Conservation (phyloP, 2,329 filamentous ascomycete species). For the Byssochlamys sp. region DNA sequence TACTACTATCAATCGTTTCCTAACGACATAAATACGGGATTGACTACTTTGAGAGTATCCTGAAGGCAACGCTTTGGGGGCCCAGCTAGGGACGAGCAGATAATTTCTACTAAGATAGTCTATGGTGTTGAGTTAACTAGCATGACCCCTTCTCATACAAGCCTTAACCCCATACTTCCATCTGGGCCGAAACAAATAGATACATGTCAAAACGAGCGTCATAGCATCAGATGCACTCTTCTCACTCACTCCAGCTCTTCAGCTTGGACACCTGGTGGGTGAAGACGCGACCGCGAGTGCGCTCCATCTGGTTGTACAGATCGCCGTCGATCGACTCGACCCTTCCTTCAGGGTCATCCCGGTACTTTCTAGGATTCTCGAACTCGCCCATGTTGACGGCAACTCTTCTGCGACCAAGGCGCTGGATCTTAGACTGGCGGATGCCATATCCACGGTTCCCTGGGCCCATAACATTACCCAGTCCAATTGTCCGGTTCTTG, state of each 20-base stretch:
- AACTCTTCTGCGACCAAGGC: slow-evolving; percentile 20
- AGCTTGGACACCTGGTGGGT: slow-evolving; percentile 28
- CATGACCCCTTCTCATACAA: not conserved
- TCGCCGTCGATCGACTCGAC: slow-evolving; percentile 14
- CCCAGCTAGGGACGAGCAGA: not conserved
- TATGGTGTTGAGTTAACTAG: not conserved
- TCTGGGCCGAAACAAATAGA: not conserved
- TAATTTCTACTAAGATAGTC: not conserved
- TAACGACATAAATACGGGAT: not conserved
- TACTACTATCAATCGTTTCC: not conserved
- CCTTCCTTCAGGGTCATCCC: slow-evolving; percentile 13
- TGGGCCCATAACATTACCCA: slow-evolving; percentile 27
- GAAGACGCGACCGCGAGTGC: slow-evolving; percentile 23
- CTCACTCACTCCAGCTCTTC: slow-evolving; percentile 23
- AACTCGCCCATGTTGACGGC: slow-evolving; percentile 22
- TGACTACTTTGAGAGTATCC: not conserved
- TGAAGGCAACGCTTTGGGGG: not conserved
- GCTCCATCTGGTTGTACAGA: slow-evolving; percentile 20
- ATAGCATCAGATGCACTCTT: not conserved
- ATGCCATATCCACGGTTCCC: slow-evolving; percentile 28
- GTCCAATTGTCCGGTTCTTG: slow-evolving; percentile 27
- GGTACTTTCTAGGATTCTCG: slow-evolving; percentile 14
- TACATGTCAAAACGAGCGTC: not conserved
- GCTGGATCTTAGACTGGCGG: slow-evolving; percentile 26
- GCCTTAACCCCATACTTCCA: not conserved